These are phyloP conservation scores for Ceratocystis harringtonii DNA, from an alignment of 2,329 filamentous ascomycete species.

Conservation along the genomic window DNA sequence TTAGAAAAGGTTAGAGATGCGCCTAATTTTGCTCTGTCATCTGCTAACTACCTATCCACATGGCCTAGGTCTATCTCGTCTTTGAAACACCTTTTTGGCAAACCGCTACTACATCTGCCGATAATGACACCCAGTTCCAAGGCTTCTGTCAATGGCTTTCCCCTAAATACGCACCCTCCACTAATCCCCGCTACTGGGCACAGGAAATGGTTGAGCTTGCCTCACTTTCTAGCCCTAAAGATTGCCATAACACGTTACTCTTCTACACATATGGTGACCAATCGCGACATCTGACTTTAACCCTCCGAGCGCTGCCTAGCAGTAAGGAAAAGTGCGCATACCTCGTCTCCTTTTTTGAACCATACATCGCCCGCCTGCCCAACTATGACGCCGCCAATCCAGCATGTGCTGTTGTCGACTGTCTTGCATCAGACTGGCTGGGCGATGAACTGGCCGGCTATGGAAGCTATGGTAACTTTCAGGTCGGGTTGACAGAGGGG, in stretches of 20 bases:
- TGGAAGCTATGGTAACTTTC: slow-evolving; percentile 77
- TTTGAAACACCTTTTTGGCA: slow-evolving; percentile 68
- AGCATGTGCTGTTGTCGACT: slow-evolving; percentile 45
- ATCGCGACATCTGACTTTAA: slow-evolving; percentile 37
- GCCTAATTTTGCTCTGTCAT: neutral
- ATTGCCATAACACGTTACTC: slow-evolving; percentile 63
- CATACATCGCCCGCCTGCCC: slow-evolving; percentile 64
- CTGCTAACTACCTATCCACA: neutral
- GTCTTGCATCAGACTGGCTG: slow-evolving; percentile 63
- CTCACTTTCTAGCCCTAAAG: slow-evolving; percentile 36
- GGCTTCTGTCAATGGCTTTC: slow-evolving; percentile 65
- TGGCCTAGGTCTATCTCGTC: slow-evolving; percentile 40
- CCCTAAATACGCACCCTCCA: slow-evolving; percentile 48
- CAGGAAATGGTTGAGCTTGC: slow-evolving; percentile 67
- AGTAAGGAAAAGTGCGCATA: slow-evolving; percentile 28
- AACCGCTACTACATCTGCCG: slow-evolving; percentile 7
- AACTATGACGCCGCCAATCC: slow-evolving; percentile 41
- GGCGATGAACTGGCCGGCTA: slow-evolving; percentile 64
- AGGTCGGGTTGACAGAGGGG: slow-evolving; percentile 53
- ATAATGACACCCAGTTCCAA: slow-evolving; percentile 31
- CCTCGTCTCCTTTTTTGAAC: slow-evolving; percentile 53
- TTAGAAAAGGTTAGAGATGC: slow-evolving; percentile 47
- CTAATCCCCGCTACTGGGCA: slow-evolving; percentile 52
- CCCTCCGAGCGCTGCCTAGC: slow-evolving; percentile 30
- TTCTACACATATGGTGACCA: slow-evolving; percentile 65